Evolutionary conservation across 169 alveolate genomes (phyloP), one percentile per base, ranked within the genome.

Genomic region (Theileria parva): DNA sequence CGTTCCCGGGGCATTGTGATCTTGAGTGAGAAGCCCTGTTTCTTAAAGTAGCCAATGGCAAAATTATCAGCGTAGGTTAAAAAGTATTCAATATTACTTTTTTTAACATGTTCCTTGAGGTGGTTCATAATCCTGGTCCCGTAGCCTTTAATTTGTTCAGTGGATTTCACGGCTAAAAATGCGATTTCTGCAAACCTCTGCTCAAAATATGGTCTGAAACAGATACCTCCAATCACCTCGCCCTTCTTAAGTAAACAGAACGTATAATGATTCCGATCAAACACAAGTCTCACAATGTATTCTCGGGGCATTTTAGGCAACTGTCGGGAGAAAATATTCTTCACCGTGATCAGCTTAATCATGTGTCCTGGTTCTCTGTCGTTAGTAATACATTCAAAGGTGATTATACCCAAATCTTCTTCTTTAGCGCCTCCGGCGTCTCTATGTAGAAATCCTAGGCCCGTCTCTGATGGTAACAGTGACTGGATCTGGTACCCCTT

Each of bases 301-400:
- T 97, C 99, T 77, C 98, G 92, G 37, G 99, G 99, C 99, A 98
- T 97, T 86, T 97, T 96, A 8, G 99, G 99, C 23, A 98, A 93
- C 81, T 98, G 98, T 37, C 98, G 95, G 17, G 99, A 95, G 71
- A 97, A 96, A 19, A 97, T 96, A 75, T 96, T 96, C 86, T 97
- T 97, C 25, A 97, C 92, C 17, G 98, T 96, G 32, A 97, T 94
- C 30, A 97, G 87, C 61, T 93, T 90, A 57, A 91, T 92, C 79
- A 95, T 76, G 68, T 95, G 96, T 51, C 92, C 95, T 19, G 96
- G 96, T 66, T 88, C 93, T 21, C 98, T 86, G 69, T 95, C 98
- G 77, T 96, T 96, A 32, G 97, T 95, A 50, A 95, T 89, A 53
- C 97, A 95, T 44, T 93, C 97, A 69, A 95, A 95, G 17, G 95